Base-by-base conservation (phyloP, 176 grass and related monocot species). In the Juncus inflexus region DNA sequence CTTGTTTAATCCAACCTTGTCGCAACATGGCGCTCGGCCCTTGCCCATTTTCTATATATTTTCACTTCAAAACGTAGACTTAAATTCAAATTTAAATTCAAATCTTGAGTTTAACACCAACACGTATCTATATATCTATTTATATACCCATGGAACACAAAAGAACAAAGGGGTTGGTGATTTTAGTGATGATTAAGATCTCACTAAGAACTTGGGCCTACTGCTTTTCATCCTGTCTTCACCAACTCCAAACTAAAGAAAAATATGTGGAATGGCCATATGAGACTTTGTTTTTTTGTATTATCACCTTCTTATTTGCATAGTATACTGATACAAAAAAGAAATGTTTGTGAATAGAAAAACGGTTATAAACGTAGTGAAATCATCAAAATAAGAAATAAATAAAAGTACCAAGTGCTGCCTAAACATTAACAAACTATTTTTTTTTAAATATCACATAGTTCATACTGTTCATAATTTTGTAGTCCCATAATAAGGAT, bases 1-100 rank as follows among this genome's bases (percentile, higher is more conserved):
- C 73, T 95, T 95, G 86, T 95, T 95, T 15, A 86, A 86, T 77
- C 88, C 85, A 64, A 86, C 90, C 79, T 89, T 95, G 74, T 95
- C 85, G 67, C 90, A 95, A 67, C 90, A 95, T 40, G 86, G 90
- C 37, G 90, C 84, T 80, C 90, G 79, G 43, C 90, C 86, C 87
- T 95, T 67, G 10, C 37, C 16, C 68, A 71, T 71, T 15, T n/a
- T 41, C 12, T n/a, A 47, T 3, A 4, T 6, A 35, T 4, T 37
- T 40, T 58, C 9, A 2, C 12, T 45, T 40, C 42, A 47, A 47
- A 28, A 28, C 19, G 19, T 28, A 28, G 19, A 71, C 13, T 47
- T 42, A 40, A 59, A 37, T 19, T 58, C 6, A 42, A 71, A 71
- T 47, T 71, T 10, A 12, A 19, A 42, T 70, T 47, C 43, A 9